Percentiles rank a stretch among this genome's conserved stretches.
These are phyloP conservation scores for Cladobotryum protrusum DNA, from an alignment of 2,329 filamentous ascomycete species.

Conservation along the genomic window DNA sequence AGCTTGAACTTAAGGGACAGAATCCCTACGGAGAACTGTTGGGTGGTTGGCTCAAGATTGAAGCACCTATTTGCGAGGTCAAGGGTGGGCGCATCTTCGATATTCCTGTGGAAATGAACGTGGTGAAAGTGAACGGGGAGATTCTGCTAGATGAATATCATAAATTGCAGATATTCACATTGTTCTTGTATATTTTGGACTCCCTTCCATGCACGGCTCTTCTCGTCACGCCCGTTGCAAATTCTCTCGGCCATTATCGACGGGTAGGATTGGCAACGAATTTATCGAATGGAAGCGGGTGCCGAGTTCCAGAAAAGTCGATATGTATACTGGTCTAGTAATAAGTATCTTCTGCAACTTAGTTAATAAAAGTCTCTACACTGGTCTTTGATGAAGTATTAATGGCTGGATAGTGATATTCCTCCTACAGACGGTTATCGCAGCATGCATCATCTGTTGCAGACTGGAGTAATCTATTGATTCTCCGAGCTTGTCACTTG, in stretches of 20 bases:
- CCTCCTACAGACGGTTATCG: too few relatives aligned
- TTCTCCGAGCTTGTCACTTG: too few relatives aligned
- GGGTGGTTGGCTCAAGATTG: not conserved
- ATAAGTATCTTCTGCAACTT: constrained; percentile 20
- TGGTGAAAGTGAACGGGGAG: not conserved
- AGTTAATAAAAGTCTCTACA: too few relatives aligned
- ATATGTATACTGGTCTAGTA: constrained; percentile 12
- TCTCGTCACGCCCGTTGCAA: not conserved
- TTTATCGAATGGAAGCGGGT: not conserved
- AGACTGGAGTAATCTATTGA: too few relatives aligned
- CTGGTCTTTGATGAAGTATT: too few relatives aligned
- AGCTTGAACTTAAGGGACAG: not conserved
- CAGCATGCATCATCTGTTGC: too few relatives aligned
- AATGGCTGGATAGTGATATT: too few relatives aligned
- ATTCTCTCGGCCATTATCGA: not conserved
- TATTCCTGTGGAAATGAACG: not conserved
- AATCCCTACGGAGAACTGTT: not conserved
- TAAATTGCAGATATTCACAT: not conserved
- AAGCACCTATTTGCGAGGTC: not conserved
- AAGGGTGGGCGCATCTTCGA: not conserved
- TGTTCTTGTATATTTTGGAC: not conserved
- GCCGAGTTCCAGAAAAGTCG: not conserved
- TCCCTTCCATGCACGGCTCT: not conserved
- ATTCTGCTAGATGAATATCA: not conserved
- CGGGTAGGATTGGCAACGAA: not conserved